A percentile compares a stretch with the other conserved stretches of the same genome.
Evolutionary conservation across 1,284 basidiomycete species (phyloP).

Genomic region (Irpex rosettiformis): DNA sequence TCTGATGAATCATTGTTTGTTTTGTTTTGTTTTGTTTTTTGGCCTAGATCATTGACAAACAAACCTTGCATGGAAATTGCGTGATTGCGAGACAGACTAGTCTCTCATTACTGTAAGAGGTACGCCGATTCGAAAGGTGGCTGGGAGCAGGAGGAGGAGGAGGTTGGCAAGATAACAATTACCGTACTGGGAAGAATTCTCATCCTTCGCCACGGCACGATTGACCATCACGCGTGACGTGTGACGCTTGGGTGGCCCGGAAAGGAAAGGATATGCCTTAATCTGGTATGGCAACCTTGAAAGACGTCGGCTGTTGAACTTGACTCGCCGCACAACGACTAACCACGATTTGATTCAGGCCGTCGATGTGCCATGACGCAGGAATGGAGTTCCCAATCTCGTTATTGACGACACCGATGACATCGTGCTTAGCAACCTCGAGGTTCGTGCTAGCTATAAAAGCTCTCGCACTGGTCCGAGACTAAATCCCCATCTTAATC

Average conservation of each 20-base stretch:
- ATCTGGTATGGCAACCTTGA: background rate
- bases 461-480: background rate
- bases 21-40: too few relatives aligned
- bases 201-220: background rate
- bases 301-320: background rate
- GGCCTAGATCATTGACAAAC: too few relatives aligned
- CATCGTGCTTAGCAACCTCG: background rate
- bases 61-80: too few relatives aligned
- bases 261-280: background rate
- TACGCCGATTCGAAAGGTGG: too few relatives aligned
- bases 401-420: background rate
- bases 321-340: background rate
- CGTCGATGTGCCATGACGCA: background rate
- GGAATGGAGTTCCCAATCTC: background rate
- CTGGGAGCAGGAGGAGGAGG: background rate
- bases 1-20: too few relatives aligned
- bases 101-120: too few relatives aligned
- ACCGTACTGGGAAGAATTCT: background rate
- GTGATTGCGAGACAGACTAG: too few relatives aligned
- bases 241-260: background rate
- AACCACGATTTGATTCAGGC: background rate
- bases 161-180: background rate
- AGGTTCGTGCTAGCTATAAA: background rate
- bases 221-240: background rate
- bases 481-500: background rate